phyloP scores from a whole-genome alignment of 148 eudicot genomes.

The Hydrangea macrophylla region DNA sequence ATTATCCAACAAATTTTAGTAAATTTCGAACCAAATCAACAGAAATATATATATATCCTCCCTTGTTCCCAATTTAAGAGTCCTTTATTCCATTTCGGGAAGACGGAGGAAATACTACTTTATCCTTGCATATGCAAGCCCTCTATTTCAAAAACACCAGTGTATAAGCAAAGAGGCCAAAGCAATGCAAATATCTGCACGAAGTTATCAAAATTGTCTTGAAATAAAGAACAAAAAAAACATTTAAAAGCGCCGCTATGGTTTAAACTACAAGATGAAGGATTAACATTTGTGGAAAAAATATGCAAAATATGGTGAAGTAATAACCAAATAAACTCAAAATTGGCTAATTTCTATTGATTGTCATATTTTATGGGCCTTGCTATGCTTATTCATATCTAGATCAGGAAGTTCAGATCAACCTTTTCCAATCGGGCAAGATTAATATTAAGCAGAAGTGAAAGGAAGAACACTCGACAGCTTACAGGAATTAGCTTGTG shows the following conservation, averaged over 20 bases:
- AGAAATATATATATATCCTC: not conserved
- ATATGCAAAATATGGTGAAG: no score
- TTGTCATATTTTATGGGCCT: not conserved
- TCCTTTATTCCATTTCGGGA: no score
- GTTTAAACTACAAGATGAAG: not conserved
- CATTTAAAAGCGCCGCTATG: not conserved
- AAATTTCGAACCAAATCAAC: constrained; percentile 13
- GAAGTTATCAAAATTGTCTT: not conserved
- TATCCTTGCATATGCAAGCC: no score
- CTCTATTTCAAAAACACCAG: not conserved
- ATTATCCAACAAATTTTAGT: constrained; percentile 11
- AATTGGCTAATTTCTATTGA: not conserved
- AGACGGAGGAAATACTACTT: no score
- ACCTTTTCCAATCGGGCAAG: not conserved
- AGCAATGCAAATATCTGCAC: not conserved
- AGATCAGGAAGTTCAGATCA: not conserved
- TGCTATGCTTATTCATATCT: not conserved
- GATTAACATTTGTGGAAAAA: not conserved
- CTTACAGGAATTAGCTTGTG: constrained; percentile 94
- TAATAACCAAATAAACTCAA: no score
- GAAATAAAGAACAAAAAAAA: not conserved
- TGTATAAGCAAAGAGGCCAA: not conserved
- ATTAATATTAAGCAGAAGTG: not conserved
- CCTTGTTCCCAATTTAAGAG: no score
- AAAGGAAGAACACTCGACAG: not conserved